A percentile compares a stretch with the other conserved stretches of the same genome.
Conservation (phyloP, 306 rosid genomes). For the Sicyos edulis region DNA sequence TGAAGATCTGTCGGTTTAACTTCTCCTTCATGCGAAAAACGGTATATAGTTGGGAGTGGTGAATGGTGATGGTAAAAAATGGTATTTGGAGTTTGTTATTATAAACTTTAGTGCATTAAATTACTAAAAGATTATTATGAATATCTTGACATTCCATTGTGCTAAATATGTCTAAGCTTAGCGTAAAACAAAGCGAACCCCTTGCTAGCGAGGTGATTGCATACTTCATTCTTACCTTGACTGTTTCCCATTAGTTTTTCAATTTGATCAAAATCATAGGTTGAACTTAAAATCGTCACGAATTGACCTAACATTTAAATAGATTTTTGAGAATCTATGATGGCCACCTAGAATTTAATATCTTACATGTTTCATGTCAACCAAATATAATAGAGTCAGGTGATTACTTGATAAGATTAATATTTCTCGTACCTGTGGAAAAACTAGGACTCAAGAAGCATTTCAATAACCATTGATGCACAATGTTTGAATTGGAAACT, state of each 20-base stretch:
- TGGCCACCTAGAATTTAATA: too few species aligned
- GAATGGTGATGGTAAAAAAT: constrained; percentile 88
- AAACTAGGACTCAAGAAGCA: too few species aligned
- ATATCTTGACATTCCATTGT: constrained; percentile 26
- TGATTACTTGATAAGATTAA: too few species aligned
- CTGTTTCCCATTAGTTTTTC: neutral
- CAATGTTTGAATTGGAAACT: too few species aligned
- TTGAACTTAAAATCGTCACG: neutral
- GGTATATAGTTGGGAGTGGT: constrained; percentile 96
- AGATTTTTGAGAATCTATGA: too few species aligned
- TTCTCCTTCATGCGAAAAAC: too few species aligned
- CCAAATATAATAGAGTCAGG: too few species aligned
- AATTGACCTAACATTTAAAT: too few species aligned
- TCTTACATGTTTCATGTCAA: too few species aligned
- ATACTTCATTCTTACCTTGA: constrained; percentile 13
- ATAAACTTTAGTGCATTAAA: neutral
- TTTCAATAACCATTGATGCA: too few species aligned
- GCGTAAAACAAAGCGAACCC: constrained; percentile 74
- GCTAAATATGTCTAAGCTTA: constrained; percentile 78
- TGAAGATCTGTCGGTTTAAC: too few species aligned
- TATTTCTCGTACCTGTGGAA: too few species aligned
- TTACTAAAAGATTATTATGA: constrained; percentile 11
- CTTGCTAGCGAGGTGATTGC: constrained; percentile 91
- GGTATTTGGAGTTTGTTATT: constrained; percentile 40
- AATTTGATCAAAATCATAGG: neutral